Conservation (phyloP, 2,329 filamentous ascomycete species). For the Diaporthe destruens region DNA sequence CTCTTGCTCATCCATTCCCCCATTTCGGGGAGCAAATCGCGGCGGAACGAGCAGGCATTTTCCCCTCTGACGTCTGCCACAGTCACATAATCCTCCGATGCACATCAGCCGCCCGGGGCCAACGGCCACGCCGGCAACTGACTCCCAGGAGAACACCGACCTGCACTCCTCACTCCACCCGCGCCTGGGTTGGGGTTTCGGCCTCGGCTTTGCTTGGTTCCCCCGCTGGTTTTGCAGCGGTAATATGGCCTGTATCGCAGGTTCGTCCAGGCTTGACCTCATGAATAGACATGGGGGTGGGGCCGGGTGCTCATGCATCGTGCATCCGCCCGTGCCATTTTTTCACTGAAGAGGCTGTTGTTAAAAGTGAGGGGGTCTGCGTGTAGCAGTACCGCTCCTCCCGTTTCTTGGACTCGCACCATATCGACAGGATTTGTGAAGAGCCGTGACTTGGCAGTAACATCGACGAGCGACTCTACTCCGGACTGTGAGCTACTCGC, state of each 20-base stretch:
- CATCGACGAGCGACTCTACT: not conserved
- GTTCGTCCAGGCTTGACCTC: conserved; percentile 30
- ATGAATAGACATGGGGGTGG: conserved; percentile 15
- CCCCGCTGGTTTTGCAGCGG: not conserved
- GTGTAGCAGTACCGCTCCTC: conserved; percentile 1
- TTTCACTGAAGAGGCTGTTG: not conserved
- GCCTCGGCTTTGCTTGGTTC: not conserved
- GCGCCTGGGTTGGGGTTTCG: not conserved
- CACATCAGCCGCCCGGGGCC: conserved; percentile 14
- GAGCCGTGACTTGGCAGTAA: not conserved
- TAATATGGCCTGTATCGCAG: conserved; percentile 5
- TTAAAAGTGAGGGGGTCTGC: conserved; percentile 14
- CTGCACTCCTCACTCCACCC: not conserved
- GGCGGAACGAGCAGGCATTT: conserved; percentile 22
- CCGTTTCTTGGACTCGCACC: not conserved
- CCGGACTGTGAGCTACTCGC: not conserved
- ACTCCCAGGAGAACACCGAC: not conserved
- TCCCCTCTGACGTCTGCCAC: conserved; percentile 32
- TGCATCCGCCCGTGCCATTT: conserved; percentile 11
- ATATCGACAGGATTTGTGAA: not conserved
- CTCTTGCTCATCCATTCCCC: not conserved
- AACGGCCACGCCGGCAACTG: conserved; percentile 20
- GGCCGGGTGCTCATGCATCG: conserved; percentile 13
- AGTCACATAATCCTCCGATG: conserved; percentile 29
- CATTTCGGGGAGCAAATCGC: conserved; percentile 10